These are phyloP conservation scores for Sporormia fimetaria DNA, from an alignment of 495 filamentous ascomycete species.

Conservation along the genomic window DNA sequence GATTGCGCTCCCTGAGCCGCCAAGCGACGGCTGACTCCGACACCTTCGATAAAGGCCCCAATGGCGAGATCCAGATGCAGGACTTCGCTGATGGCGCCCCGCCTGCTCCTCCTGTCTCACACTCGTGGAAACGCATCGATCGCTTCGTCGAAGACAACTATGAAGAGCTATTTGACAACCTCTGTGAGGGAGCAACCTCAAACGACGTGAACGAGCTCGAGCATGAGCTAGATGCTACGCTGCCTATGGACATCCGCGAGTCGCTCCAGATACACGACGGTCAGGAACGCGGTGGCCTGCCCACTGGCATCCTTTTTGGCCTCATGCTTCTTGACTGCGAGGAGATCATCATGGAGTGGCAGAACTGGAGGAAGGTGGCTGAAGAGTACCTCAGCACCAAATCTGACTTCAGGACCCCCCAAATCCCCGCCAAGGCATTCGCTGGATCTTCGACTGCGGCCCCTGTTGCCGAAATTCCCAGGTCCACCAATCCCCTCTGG, in stretches of 20 bases:
- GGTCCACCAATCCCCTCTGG: constrained; percentile 53
- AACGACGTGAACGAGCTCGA: constrained; percentile 98
- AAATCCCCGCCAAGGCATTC: constrained; percentile 54
- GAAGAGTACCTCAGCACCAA: constrained; percentile 64
- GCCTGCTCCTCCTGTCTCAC: constrained; percentile 71
- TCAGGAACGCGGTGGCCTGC: constrained; percentile 83
- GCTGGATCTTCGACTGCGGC: constrained; percentile 43
- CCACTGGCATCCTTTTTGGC: constrained; percentile 86
- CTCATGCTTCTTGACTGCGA: constrained; percentile 96
- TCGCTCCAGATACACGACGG: constrained; percentile 87
- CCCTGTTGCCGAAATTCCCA: constrained; percentile 31
- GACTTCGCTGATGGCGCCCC: constrained; percentile 86
- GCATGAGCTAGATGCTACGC: constrained; percentile 86
- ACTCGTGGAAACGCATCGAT: constrained; percentile 92
- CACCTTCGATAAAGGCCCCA: constrained; percentile 51
- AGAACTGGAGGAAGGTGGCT: constrained; percentile 89
- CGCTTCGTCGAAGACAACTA: constrained; percentile 91
- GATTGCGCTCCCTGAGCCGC: constrained; percentile 59
- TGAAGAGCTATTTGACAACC: constrained; percentile 83
- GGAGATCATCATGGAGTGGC: constrained; percentile 96
- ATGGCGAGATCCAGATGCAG: constrained; percentile 90
- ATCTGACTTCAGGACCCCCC: constrained; percentile 35
- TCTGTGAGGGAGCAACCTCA: constrained; percentile 77
- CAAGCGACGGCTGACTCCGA: constrained; percentile 48
- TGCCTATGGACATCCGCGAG: constrained; percentile 88